These are phyloP conservation scores for Tolypocladium ovalisporum DNA, from an alignment of 2,329 filamentous ascomycete species.

Conservation along the genomic window DNA sequence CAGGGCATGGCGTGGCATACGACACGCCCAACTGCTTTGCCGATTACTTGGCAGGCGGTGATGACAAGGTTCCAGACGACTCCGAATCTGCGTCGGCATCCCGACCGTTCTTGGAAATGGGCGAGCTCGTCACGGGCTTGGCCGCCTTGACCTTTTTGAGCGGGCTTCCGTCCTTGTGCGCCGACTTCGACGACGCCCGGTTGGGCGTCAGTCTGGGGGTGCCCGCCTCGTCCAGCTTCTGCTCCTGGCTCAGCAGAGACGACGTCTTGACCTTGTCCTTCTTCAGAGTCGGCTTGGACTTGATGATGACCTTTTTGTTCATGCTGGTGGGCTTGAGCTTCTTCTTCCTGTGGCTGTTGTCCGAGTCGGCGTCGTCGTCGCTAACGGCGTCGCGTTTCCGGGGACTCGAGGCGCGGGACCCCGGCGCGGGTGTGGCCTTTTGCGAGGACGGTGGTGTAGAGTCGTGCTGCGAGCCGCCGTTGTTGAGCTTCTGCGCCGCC, in stretches of 20 bases:
- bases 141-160: constrained; percentile 31
- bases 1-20: background rate
- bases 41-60: constrained; percentile 28
- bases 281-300: constrained; percentile 38
- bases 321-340: constrained; percentile 34
- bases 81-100: constrained; percentile 42
- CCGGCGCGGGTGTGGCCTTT: constrained; percentile 48
- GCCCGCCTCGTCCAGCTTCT: constrained; percentile 23
- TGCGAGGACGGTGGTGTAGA: constrained; percentile 51
- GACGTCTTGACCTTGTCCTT: constrained; percentile 45
- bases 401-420: constrained; percentile 42
- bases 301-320: constrained; percentile 45
- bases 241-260: constrained; percentile 39
- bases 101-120: constrained; percentile 37
- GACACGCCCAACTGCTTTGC: background rate
- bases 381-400: constrained; percentile 43
- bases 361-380: constrained; percentile 43
- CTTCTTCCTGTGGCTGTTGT: constrained; percentile 46
- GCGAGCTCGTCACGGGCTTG: constrained; percentile 37
- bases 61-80: constrained; percentile 45
- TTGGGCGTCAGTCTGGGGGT: constrained; percentile 10
- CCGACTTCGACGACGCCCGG: constrained; percentile 18
- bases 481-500: constrained; percentile 53
- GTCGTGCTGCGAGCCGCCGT: constrained; percentile 43
- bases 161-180: constrained; percentile 25